A percentile compares a stretch with the other conserved stretches of the same genome.
phyloP scores from a whole-genome alignment of 2,329 filamentous ascomycete genomes.

The Fusarium marasasianum region DNA sequence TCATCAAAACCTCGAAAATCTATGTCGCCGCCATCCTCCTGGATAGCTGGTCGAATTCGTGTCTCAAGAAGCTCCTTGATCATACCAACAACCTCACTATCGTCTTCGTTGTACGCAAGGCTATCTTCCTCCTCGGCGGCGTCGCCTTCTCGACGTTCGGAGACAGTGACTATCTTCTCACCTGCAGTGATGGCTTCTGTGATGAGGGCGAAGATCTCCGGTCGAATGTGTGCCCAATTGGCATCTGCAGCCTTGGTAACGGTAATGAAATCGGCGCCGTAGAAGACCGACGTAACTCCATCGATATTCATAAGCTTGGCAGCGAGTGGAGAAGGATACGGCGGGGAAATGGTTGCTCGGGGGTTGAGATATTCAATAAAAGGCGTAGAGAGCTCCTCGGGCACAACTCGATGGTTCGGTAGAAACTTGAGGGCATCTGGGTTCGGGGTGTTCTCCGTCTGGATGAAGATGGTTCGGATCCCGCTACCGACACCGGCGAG shows the following conservation, averaged over 20 bases:
- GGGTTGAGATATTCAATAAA: conserved; percentile 94
- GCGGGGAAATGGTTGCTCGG: conserved; percentile 86
- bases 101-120: conserved; percentile 85
- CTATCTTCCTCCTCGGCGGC: conserved; percentile 67
- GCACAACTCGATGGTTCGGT: conserved; percentile 87
- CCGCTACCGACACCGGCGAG: conserved; percentile 47
- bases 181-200: conserved; percentile 90
- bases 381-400: conserved; percentile 73
- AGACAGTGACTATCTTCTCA: conserved; percentile 79
- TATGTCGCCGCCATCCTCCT: conserved; percentile 97
- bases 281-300: conserved; percentile 94
- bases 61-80: conserved; percentile 98
- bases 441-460: conserved; percentile 95
- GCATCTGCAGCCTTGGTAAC: conserved; percentile 89
- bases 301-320: conserved; percentile 92
- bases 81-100: conserved; percentile 95
- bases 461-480: conserved; percentile 90
- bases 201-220: conserved; percentile 94
- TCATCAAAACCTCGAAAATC: conserved; percentile 91
- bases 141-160: conserved; percentile 67
- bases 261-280: conserved; percentile 95
- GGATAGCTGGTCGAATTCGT: conserved; percentile 91
- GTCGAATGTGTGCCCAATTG: conserved; percentile 94
- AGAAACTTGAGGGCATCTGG: conserved; percentile 96
- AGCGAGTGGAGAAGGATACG: conserved; percentile 90